Base-by-base conservation (phyloP, 106 monocot genomes). In the Allium sativum region DNA sequence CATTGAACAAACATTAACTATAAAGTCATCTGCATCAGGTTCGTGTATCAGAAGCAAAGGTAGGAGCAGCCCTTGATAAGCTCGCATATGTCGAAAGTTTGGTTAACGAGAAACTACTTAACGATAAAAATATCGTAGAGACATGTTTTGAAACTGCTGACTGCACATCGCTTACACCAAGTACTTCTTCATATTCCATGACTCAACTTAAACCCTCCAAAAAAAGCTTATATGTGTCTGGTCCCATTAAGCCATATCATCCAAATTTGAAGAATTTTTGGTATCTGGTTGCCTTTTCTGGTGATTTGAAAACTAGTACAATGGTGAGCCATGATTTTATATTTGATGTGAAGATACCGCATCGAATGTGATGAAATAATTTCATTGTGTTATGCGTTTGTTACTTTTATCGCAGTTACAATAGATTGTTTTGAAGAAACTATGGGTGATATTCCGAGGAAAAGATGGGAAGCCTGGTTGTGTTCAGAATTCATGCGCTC, bases 1-100 rank as follows among this genome's bases (percentile, higher is more conserved):
- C 41, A 13, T 17, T 17, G 9, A 59, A 42, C 0, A 7, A 46
- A 41, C n/a, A n/a, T n/a, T n/a, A n/a, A n/a, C n/a, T n/a, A n/a
- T n/a, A n/a, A n/a, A n/a, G n/a, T n/a, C 10, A 9, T 20, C 18
- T 72, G 45, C 0, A 53, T 62, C 48, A 96, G 96, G 96, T 96
- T 68, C 91, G 91, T 68, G 65, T 88, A 73, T 96, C 96, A 45
- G 96, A 91, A 76, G 79, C 87, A 56, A 82, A 84, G 71, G 84
- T 96, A 9, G 42, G 68, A 12, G 44, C 90, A 61, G 91, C 96
- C 40, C 52, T 96, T 52, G 78, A 96, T 53, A 96, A 91, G 75
- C 59, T 96, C 14, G 84, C 90, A 61, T 70, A 87, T 22, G 73
- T 96, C 69, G 90, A 90, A 72, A 57, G 73, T 22, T 67, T 96